Percentiles rank a stretch among this genome's conserved stretches.
Evolutionary conservation across 2,329 filamentous ascomycete genomes (phyloP).

Genomic region (Talaromyces sp.): DNA sequence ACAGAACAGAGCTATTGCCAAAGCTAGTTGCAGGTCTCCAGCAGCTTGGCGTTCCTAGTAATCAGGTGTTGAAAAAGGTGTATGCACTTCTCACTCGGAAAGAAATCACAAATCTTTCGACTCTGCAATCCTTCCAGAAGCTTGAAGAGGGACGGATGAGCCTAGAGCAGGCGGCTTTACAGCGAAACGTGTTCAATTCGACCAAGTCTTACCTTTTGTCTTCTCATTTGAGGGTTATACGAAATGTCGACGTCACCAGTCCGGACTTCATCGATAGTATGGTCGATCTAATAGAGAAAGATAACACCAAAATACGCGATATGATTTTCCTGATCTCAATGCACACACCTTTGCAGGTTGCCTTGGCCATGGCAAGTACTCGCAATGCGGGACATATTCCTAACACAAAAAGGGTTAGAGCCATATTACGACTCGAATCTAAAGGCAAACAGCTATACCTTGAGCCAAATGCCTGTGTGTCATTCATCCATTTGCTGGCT

Average conservation of each 20-base stretch:
- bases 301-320: constrained; percentile 27
- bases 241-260: constrained; percentile 34
- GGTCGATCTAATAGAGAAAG: constrained; percentile 31
- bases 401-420: constrained; percentile 11
- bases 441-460: constrained; percentile 22
- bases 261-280: constrained; percentile 30
- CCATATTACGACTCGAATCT: constrained; percentile 8
- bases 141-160: constrained; percentile 29
- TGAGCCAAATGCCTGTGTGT: constrained; percentile 36
- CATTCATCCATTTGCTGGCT: constrained; percentile 47
- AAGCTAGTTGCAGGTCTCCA: constrained; percentile 30
- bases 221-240: constrained; percentile 31
- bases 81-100: constrained; percentile 28
- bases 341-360: constrained; percentile 39
- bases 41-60: constrained; percentile 30
- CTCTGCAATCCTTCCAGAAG: constrained; percentile 24
- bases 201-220: constrained; percentile 27
- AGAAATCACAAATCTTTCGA: constrained; percentile 22
- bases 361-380: constrained; percentile 32
- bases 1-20: constrained; percentile 25
- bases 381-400: constrained; percentile 15
- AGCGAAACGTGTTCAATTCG: constrained; percentile 27
- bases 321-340: constrained; percentile 34
- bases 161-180: constrained; percentile 29
- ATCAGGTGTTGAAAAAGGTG: constrained; percentile 28